Conservation (phyloP, 805 yeast genomes). For the Debaryomyces castellii region DNA sequence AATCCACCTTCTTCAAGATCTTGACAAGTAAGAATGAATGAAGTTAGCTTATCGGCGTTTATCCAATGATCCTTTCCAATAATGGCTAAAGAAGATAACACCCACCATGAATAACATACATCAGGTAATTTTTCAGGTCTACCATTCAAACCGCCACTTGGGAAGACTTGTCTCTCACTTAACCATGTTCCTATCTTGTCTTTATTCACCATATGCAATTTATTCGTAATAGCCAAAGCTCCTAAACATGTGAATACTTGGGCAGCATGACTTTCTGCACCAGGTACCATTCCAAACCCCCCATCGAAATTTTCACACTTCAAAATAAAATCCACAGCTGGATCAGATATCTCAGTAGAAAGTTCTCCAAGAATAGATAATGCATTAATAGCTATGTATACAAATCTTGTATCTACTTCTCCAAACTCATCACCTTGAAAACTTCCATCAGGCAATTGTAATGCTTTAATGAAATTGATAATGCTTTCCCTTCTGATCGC, state of each 20-base stretch:
- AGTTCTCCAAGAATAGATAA: conserved; percentile 68
- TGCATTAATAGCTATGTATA: conserved; percentile 76
- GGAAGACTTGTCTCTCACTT: conserved; percentile 77
- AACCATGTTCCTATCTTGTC: conserved; percentile 76
- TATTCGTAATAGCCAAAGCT: conserved; percentile 65
- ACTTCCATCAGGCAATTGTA: conserved; percentile 66
- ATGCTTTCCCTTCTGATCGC: conserved; percentile 25
- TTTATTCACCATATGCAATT: conserved; percentile 45
- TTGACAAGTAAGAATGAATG: conserved; percentile 75
- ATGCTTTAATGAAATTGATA: conserved; percentile 25
- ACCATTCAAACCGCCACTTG: conserved; percentile 91
- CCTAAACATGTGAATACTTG: conserved; percentile 87
- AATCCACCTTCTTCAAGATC: conserved; percentile 83
- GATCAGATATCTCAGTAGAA: conserved; percentile 51
- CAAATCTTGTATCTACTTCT: conserved; percentile 89
- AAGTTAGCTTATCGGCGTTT: conserved; percentile 57
- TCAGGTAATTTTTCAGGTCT: conserved; percentile 95
- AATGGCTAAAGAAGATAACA: conserved; percentile 69
- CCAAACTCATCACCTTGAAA: conserved; percentile 91
- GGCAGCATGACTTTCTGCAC: conserved; percentile 94
- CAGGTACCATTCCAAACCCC: conserved; percentile 90
- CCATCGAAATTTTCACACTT: conserved; percentile 91
- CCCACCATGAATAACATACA: conserved; percentile 99
- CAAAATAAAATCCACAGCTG: conserved; percentile 64
- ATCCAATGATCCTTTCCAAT: conserved; percentile 74